Conservation (phyloP, 352 stramenopile species). For the Phytophthora palmivora region DNA sequence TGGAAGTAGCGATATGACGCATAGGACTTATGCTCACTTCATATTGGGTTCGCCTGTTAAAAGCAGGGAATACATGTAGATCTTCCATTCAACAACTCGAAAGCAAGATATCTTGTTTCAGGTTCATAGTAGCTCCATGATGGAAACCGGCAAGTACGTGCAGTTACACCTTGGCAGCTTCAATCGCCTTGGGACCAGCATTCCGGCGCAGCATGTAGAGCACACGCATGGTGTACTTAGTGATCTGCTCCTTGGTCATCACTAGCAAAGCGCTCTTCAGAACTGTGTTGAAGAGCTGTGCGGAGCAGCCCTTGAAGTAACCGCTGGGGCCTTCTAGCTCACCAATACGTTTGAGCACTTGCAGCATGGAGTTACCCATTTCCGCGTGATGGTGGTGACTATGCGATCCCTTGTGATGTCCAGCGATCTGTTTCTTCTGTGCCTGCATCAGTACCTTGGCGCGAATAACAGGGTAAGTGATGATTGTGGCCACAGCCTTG, state of each 20-base stretch:
- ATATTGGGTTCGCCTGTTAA: too few species aligned
- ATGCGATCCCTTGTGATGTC: slow-evolving; percentile 27
- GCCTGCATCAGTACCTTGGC: slow-evolving; percentile 90
- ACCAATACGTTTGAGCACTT: slow-evolving; percentile 74
- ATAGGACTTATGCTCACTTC: too few species aligned
- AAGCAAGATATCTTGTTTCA: neutral
- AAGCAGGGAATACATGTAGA: too few species aligned
- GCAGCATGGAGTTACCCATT: slow-evolving; percentile 67
- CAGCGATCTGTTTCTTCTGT: slow-evolving; percentile 63
- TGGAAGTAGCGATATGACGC: too few species aligned
- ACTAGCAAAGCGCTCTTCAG: slow-evolving; percentile 84
- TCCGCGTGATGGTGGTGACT: slow-evolving; percentile 48
- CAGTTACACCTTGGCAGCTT: slow-evolving; percentile 37
- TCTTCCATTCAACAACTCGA: too few species aligned
- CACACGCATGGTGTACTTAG: slow-evolving; percentile 75
- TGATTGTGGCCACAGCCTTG: slow-evolving; percentile 83
- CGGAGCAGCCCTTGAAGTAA: slow-evolving; percentile 83
- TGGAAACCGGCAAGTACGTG: slow-evolving; percentile 1
- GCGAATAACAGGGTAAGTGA: slow-evolving; percentile 91
- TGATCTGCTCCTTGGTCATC: slow-evolving; percentile 89
- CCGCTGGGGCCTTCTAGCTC: slow-evolving; percentile 60
- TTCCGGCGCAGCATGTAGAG: slow-evolving; percentile 69
- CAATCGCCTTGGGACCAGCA: slow-evolving; percentile 32
- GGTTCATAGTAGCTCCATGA: slow-evolving; percentile 5
- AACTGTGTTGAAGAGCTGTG: slow-evolving; percentile 85